These are phyloP conservation scores for Copromyces sp. DNA, from an alignment of 495 filamentous ascomycete species.

Conservation along the genomic window DNA sequence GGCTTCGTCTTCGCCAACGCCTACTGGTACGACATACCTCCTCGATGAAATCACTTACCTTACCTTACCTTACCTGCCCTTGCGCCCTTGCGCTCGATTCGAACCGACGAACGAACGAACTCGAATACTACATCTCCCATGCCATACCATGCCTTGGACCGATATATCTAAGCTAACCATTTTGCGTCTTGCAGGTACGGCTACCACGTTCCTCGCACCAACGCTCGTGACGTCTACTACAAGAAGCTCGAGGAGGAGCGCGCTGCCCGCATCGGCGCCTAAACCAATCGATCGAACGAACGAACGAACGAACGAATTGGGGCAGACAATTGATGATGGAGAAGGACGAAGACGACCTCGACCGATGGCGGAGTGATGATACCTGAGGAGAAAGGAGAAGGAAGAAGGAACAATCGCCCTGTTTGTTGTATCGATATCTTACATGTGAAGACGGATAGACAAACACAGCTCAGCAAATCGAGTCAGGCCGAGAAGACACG, in stretches of 20 bases:
- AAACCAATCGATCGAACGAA: not conserved
- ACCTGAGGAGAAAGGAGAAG: not conserved
- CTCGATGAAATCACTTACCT: not conserved
- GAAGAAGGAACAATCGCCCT: not conserved
- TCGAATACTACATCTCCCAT: not conserved
- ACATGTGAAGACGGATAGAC: conserved; percentile 16
- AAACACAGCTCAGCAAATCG: conserved; percentile 9
- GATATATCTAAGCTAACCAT: conserved; percentile 11
- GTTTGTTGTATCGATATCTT: conserved; percentile 4
- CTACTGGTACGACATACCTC: conserved; percentile 33
- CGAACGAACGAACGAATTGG: not conserved
- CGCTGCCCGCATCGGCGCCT: conserved; percentile 21
- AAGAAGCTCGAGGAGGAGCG: conserved; percentile 37
- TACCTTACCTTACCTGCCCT: not conserved
- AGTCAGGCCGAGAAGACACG: not conserved
- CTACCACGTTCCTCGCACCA: conserved; percentile 41
- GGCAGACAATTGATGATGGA: not conserved
- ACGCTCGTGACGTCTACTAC: conserved; percentile 39
- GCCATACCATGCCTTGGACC: not conserved
- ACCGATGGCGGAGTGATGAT: not conserved
- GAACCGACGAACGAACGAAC: not conserved
- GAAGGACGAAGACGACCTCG: not conserved
- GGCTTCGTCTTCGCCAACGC: conserved; percentile 33
- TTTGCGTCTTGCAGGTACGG: conserved; percentile 31
- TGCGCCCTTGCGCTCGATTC: not conserved